Conservation (phyloP, 1,139 yeast species). For the Kodamaea arcana region DNA sequence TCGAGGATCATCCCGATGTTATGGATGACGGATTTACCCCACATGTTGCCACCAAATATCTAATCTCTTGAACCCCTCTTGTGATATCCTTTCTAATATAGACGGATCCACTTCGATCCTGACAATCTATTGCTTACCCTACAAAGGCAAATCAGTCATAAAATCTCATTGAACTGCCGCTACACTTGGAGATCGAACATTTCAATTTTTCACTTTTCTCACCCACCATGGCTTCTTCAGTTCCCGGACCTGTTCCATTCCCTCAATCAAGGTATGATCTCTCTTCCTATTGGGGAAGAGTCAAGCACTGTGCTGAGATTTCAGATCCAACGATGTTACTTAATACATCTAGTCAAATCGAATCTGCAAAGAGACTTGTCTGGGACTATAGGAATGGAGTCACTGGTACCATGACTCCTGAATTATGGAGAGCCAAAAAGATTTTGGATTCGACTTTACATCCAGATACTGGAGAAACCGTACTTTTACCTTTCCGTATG, state of each 20-base stretch:
- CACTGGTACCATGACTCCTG: constrained; percentile 62
- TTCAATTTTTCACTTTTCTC: not conserved
- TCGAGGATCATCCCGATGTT: no score
- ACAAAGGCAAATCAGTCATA: no score
- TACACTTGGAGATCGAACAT: no score
- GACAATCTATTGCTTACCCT: no score
- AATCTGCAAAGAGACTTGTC: constrained; percentile 58
- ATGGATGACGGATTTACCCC: no score
- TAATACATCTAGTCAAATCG: constrained; percentile 62
- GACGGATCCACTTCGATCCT: no score
- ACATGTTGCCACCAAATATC: not conserved
- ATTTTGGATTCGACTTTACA: constrained; percentile 84
- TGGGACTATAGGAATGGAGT: constrained; percentile 73
- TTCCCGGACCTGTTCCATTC: constrained; percentile 72
- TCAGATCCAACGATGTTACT: constrained; percentile 90
- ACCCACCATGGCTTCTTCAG: constrained; percentile 74
- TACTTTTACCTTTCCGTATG: constrained; percentile 91
- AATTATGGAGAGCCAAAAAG: constrained; percentile 85
- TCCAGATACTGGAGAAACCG: constrained; percentile 95
- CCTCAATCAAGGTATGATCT: constrained; percentile 81
- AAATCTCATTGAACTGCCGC: no score
- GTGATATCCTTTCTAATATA: no score
- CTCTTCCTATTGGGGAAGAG: constrained; percentile 86
- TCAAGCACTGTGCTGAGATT: constrained; percentile 86
- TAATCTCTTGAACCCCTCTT: no score